A percentile compares a stretch with the other conserved stretches of the same genome.
These are phyloP conservation scores for Phoma sp. DNA, from an alignment of 2,329 filamentous ascomycete genomes.

Conservation along the genomic window DNA sequence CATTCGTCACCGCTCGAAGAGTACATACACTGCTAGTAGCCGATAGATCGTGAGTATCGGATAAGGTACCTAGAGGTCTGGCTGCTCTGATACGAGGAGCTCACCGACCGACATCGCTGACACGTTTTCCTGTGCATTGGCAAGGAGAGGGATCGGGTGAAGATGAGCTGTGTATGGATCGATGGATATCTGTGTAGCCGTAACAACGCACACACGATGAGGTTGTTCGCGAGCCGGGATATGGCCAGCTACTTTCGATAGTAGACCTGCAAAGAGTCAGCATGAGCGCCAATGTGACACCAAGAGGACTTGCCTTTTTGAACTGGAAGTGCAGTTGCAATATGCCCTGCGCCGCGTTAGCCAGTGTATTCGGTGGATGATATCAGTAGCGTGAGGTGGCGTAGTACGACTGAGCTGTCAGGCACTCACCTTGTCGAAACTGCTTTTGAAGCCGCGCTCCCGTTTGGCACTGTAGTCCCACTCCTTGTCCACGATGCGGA, in stretches of 20 bases:
- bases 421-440: conserved; percentile 89
- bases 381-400: neutral
- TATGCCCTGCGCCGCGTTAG: conserved; percentile 72
- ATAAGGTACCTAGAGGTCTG: conserved; percentile 1
- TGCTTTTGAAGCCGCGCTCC: conserved; percentile 93
- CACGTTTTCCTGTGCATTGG: conserved; percentile 7
- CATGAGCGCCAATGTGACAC: neutral
- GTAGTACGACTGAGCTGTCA: conserved; percentile 14
- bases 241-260: conserved; percentile 52
- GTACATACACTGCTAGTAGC: conserved; percentile 25
- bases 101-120: conserved; percentile 20
- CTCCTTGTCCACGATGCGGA: conserved; percentile 96
- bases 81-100: conserved; percentile 4
- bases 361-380: neutral
- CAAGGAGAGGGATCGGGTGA: neutral
- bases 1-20: conserved; percentile 25
- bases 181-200: neutral
- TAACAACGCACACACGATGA: neutral
- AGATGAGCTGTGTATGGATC: neutral
- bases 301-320: conserved; percentile 77
- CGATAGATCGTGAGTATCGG: neutral
- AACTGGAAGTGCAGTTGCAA: conserved; percentile 97
- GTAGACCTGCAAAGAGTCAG: conserved; percentile 52
- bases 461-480: conserved; percentile 98
- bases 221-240: neutral